These are phyloP conservation scores for Primulina tabacum DNA, from an alignment of 257 asterid genomes.

Conservation along the genomic window DNA sequence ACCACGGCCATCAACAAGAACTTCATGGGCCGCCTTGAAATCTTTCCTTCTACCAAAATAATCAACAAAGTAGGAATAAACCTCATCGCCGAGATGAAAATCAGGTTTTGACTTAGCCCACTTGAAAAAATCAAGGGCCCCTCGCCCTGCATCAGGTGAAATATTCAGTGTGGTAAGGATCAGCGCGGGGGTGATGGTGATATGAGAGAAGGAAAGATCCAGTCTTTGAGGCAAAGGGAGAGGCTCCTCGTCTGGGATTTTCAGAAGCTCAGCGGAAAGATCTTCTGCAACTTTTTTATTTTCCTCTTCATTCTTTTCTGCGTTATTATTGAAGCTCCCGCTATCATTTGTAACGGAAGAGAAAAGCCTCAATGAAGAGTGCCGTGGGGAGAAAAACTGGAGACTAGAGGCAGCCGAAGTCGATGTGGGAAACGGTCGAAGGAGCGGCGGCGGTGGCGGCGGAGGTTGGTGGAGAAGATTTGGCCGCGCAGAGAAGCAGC, in stretches of 20 bases:
- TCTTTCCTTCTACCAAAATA: slow-evolving; percentile 91
- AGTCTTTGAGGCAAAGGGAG: slow-evolving; percentile 63
- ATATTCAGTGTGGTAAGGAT: slow-evolving; percentile 50
- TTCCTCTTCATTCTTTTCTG: slow-evolving; percentile 27
- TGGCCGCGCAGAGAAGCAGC: slow-evolving; percentile 35
- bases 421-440: slow-evolving; percentile 16
- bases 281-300: slow-evolving; percentile 36
- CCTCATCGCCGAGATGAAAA: slow-evolving; percentile 53
- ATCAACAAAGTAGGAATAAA: slow-evolving; percentile 51
- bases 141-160: slow-evolving; percentile 75
- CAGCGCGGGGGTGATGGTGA: slow-evolving; percentile 41
- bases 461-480: slow-evolving; percentile 17
- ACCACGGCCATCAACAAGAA: slow-evolving; percentile 55
- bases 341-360: slow-evolving; percentile 32
- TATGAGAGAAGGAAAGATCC: slow-evolving; percentile 78
- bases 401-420: slow-evolving; percentile 7
- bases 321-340: slow-evolving; percentile 8
- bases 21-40: slow-evolving; percentile 76
- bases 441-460: slow-evolving; percentile 24
- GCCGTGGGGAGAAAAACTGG: slow-evolving; percentile 3
- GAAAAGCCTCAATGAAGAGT: slow-evolving; percentile 36
- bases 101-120: slow-evolving; percentile 65
- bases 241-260: slow-evolving; percentile 53
- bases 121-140: slow-evolving; percentile 60
- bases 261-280: slow-evolving; percentile 57